Evolutionary conservation across 148 eudicot species (phyloP).

Genomic region (Silene uniflora): DNA sequence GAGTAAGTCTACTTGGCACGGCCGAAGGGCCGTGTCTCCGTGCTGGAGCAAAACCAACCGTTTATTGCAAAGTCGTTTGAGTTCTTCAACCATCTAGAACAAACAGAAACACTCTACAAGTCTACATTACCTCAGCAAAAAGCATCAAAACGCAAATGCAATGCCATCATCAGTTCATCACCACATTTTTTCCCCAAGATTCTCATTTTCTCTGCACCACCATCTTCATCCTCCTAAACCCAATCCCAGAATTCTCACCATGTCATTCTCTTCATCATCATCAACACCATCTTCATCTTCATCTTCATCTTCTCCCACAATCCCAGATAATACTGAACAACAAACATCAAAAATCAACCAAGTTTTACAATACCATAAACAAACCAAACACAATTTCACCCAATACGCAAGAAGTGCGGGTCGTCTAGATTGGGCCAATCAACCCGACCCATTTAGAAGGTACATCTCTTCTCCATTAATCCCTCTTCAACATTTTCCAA

Average conservation of each 20-base stretch:
- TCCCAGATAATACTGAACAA: slow-evolving; percentile 18
- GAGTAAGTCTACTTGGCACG: no score
- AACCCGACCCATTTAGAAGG: slow-evolving; percentile 89
- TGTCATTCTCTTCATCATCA: slow-evolving; percentile 47
- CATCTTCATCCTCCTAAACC: slow-evolving; percentile 19
- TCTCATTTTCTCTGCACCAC: slow-evolving; percentile 21
- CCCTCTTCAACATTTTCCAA: slow-evolving; percentile 51
- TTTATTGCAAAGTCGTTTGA: no score
- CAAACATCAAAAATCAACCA: slow-evolving; percentile 35
- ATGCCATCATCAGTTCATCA: slow-evolving; percentile 27
- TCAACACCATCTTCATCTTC: no score
- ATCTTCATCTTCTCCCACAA: slow-evolving; percentile 32
- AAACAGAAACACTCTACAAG: neutral
- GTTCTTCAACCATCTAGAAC: no score
- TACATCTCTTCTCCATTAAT: slow-evolving; percentile 52
- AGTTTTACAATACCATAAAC: slow-evolving; percentile 62
- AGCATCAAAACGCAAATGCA: slow-evolving; percentile 2
- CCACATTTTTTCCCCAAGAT: slow-evolving; percentile 9
- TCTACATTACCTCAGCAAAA: no score
- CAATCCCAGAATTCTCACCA: slow-evolving; percentile 28
- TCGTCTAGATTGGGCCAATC: slow-evolving; percentile 88
- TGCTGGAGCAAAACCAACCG: no score
- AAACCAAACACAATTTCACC: slow-evolving; percentile 77
- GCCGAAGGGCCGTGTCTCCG: no score
- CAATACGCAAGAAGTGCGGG: slow-evolving; percentile 57